Evolutionary conservation across 768 basidiomycete genomes (phyloP), one percentile per base, ranked within the genome.

Genomic region (Pleurotus djamor): DNA sequence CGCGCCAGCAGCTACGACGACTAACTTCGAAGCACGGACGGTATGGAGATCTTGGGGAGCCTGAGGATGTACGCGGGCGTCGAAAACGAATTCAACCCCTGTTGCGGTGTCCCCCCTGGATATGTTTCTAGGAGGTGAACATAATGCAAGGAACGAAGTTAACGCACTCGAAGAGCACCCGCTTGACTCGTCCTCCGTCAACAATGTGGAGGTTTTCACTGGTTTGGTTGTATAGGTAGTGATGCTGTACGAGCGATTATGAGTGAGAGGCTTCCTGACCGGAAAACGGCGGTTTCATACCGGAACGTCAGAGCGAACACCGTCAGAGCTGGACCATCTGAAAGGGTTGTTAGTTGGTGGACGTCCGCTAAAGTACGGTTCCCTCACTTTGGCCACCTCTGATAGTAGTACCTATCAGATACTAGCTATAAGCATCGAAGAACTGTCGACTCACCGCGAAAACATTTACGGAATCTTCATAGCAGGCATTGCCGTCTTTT

Each of bases 1-100:
- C 0, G 77, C 54, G 1, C 79, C 78, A 1, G 73, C 72, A 12
- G 74, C 73, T 2, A 80, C 48, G 0, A 80, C 68, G 7, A 80
- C 73, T 5, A 79, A 60, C 35, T 69, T 68, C 6, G 63, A 64
- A 3, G 76, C 79, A 12, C 49, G 67, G 4, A 68, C 61, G 47
- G 59, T 48, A 2, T 48, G 52, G 2, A 58, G 13, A 16, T 52
- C 44, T 17, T 64, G 52, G 0, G 60, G 48, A 33, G 60, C 58
- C 5, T 48, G 17, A 47, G 52, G 66, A 8, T 64, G 61, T 14
- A 66, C 37, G 59, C 56, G 21, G 48, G 49, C 52, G 58, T 61
- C 54, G 62, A 63, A 60, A 4, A 62, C 7, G 21, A 60, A 64
- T 17, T 65, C 64, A n/a, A 65, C 61, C 5, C 61, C 64, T 8